A percentile compares a stretch with the other conserved stretches of the same genome.
Evolutionary conservation across 1,284 basidiomycete genomes (phyloP).

Genomic region (Malassezia furfur): DNA sequence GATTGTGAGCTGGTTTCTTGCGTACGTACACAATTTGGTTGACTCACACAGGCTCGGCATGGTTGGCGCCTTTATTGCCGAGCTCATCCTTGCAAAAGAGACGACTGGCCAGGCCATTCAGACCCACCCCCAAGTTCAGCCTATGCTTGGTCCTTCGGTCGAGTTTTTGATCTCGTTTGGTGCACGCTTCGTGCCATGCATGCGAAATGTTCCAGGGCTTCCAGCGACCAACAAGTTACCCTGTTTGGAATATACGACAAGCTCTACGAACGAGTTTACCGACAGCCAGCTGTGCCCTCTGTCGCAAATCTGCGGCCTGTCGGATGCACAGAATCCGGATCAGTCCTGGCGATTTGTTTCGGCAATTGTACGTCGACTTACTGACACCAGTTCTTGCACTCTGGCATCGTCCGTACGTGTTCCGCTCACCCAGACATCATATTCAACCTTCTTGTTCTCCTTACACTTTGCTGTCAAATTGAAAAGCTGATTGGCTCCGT

Average conservation of each 20-base stretch:
- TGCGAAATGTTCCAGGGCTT: constrained; percentile 56
- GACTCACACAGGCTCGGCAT: constrained; percentile 51
- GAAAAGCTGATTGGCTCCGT: constrained; percentile 56
- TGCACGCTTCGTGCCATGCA: constrained; percentile 79
- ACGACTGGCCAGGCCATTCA: constrained; percentile 46
- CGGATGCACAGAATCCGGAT: constrained; percentile 58
- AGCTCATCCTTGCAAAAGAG: constrained; percentile 39
- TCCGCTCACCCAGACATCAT: constrained; percentile 51
- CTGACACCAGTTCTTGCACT: constrained; percentile 82
- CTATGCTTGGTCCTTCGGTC: constrained; percentile 80
- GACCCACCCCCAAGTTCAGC: constrained; percentile 66
- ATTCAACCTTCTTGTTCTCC: constrained; percentile 79
- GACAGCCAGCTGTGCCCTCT: constrained; percentile 59
- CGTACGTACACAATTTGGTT: background rate
- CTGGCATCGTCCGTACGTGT: constrained; percentile 66
- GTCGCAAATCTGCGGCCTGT: constrained; percentile 73
- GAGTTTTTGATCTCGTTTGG: constrained; percentile 74
- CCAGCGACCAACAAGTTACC: constrained; percentile 54
- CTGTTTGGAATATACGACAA: constrained; percentile 54
- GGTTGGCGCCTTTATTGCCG: constrained; percentile 51
- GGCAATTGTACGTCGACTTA: constrained; percentile 53
- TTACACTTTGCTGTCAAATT: constrained; percentile 68
- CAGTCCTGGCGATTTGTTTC: constrained; percentile 69
- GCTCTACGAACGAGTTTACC: constrained; percentile 40
- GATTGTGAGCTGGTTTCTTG: constrained; percentile 55